These are phyloP conservation scores for Pseudogymnoascus verrucosus DNA, from an alignment of 2,329 filamentous ascomycete genomes.

Conservation along the genomic window DNA sequence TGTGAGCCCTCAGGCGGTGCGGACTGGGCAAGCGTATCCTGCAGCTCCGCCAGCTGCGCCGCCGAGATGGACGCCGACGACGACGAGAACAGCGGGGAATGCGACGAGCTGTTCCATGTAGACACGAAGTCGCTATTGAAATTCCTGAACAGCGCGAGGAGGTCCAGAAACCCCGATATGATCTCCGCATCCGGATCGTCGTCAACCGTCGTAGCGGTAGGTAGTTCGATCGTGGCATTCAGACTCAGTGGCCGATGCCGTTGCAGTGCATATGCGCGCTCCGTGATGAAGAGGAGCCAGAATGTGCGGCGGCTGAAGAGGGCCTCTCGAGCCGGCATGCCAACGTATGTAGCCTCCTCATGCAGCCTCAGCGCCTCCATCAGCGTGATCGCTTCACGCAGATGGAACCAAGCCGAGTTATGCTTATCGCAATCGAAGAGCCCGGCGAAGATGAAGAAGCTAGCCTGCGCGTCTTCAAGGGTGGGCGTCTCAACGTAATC, in stretches of 20 bases:
- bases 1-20: constrained; percentile 1
- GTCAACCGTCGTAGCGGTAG: constrained; percentile 12
- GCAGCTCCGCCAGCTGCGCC: neutral
- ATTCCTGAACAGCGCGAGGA: constrained; percentile 23
- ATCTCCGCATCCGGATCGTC: constrained; percentile 22
- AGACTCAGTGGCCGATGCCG: constrained; percentile 26
- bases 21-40: neutral
- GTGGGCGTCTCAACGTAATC: constrained; percentile 24
- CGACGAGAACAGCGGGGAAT: neutral
- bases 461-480: constrained; percentile 24
- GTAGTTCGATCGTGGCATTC: constrained; percentile 19
- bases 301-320: constrained; percentile 22
- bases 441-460: constrained; percentile 28
- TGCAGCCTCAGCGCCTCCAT: constrained; percentile 25
- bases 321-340: constrained; percentile 10
- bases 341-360: constrained; percentile 23
- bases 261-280: constrained; percentile 28
- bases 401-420: constrained; percentile 29
- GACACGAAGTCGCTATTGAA: constrained; percentile 25
- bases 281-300: constrained; percentile 27
- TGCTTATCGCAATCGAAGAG: constrained; percentile 28
- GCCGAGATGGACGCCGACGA: neutral
- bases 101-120: constrained; percentile 22
- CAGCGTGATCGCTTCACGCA: constrained; percentile 26
- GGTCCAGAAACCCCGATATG: constrained; percentile 26